Conservation (phyloP, 192 early-diverging fungal species). For the Dissophora ornata region DNA sequence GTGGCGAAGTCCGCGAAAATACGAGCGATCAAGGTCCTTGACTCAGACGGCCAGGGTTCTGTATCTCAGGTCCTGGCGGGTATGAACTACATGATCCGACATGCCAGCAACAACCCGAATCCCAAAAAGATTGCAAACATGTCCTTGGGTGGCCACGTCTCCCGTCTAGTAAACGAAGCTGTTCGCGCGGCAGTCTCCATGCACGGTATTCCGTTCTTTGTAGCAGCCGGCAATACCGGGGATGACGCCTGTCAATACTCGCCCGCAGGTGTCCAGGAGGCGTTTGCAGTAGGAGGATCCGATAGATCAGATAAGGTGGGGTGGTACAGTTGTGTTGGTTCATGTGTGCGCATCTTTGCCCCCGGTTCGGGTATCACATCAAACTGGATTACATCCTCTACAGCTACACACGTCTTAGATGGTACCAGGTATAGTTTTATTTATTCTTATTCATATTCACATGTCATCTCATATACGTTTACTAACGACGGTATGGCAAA, state of each 20-base stretch:
- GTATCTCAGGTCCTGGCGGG: slow-evolving; percentile 68
- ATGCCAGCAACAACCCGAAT: slow-evolving; percentile 65
- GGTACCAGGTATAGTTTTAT: slow-evolving; percentile 65
- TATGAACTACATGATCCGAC: slow-evolving; percentile 74
- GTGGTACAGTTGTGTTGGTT: slow-evolving; percentile 87
- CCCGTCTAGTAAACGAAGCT: slow-evolving; percentile 80
- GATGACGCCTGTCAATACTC: slow-evolving; percentile 88
- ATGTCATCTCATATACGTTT: too few species aligned
- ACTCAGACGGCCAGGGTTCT: slow-evolving; percentile 59
- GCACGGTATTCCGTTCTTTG: slow-evolving; percentile 82
- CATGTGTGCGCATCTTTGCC: slow-evolving; percentile 93
- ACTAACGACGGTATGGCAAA: neutral
- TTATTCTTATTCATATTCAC: too few species aligned
- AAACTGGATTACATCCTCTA: slow-evolving; percentile 28
- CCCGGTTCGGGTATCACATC: slow-evolving; percentile 65
- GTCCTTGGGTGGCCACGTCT: slow-evolving; percentile 89
- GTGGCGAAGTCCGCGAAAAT: slow-evolving; percentile 87
- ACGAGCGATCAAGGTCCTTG: slow-evolving; percentile 91
- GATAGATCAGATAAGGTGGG: slow-evolving; percentile 81
- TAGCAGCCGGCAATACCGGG: slow-evolving; percentile 92
- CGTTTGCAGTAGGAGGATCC: slow-evolving; percentile 90
- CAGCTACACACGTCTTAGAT: slow-evolving; percentile 49
- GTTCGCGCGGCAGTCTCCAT: slow-evolving; percentile 71
- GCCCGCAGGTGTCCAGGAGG: slow-evolving; percentile 80
- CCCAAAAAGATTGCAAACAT: slow-evolving; percentile 86